Conservation (phyloP, 1,284 basidiomycete genomes). For the Cerrena zonata region DNA sequence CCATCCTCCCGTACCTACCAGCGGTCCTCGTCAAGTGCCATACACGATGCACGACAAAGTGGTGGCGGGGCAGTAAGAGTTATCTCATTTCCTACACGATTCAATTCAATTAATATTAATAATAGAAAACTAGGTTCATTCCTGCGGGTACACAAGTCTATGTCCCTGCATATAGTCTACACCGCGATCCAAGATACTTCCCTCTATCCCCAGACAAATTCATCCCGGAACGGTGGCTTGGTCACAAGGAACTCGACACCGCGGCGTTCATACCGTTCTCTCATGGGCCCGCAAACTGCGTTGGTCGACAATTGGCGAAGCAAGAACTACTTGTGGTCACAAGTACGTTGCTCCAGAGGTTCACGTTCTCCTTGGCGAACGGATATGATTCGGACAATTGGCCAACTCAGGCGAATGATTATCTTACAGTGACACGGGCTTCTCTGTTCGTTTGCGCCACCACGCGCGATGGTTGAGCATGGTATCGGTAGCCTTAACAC, state of each 20-base stretch:
- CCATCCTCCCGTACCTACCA: slow-evolving; percentile 10
- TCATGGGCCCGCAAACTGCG: slow-evolving; percentile 23
- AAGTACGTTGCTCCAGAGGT: slow-evolving; percentile 3
- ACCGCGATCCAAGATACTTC: slow-evolving; percentile 21
- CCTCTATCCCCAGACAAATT: slow-evolving; percentile 17
- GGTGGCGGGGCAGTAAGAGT: slow-evolving; percentile 10
- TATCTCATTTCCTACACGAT: too few species aligned
- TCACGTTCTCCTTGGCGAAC: not conserved
- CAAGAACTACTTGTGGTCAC: slow-evolving; percentile 12
- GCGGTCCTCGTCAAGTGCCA: slow-evolving; percentile 8
- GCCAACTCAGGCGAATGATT: not conserved
- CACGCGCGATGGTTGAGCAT: too few species aligned
- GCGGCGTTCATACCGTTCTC: slow-evolving; percentile 24
- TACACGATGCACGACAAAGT: slow-evolving; percentile 7
- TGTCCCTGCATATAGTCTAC: slow-evolving; percentile 13
- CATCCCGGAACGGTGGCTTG: slow-evolving; percentile 24
- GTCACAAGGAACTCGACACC: slow-evolving; percentile 5
- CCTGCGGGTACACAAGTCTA: slow-evolving; percentile 10
- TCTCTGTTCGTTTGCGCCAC: not conserved
- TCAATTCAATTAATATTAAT: not conserved
- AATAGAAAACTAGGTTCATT: slow-evolving; percentile 8
- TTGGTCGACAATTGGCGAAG: slow-evolving; percentile 22
- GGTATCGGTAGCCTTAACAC: too few species aligned
- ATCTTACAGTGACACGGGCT: not conserved
- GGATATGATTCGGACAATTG: not conserved